Base-by-base conservation (phyloP, 192 early-diverging fungal genomes). In the Umbelopsis vinacea region DNA sequence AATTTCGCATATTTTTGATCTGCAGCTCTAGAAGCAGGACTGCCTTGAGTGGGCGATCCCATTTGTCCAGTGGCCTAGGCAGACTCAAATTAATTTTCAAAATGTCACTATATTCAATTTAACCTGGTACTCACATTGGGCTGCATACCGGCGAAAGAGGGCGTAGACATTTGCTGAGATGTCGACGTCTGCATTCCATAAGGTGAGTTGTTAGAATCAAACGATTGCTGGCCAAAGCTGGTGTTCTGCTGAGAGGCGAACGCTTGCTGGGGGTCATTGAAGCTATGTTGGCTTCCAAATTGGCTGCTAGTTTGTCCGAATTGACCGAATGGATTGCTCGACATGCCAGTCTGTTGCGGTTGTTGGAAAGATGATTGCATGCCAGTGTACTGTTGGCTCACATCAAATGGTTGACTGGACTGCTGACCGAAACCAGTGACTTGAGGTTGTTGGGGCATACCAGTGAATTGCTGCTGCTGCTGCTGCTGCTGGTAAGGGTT, bases 1-100 rank as follows among this genome's bases (percentile, higher is more conserved):
- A 78, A 37, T 55, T 78, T 78, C 1, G 76, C 76, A 67, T 71
- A 78, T 38, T 69, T 68, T 7, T 55, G 23, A 23, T 78, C 76
- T 19, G 26, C 67, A 19, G 50, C 35, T 14, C 35, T 14, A 8
- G 67, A n/a, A 17, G 26, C 19, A 23, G 50, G 52, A 14, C 47
- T 46, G 14, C 23, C 19, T n/a, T n/a, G n/a, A 10, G 37, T 38
- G 3, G 46, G 21, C n/a, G 40, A 17, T 35, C 22, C 35, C 24
- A 45, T 46, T 67, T 52, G 57, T 6, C 57, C 57, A 63, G 57
- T 38, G 12, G 23, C 23, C 53, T 54, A 26, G 7, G 9, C 22
- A 7, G 12, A 29, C 29, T 29, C 29, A 29, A 29, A 3, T 29
- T 29, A 29, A 29, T 29, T n/a, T n/a, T n/a, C 22, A 54, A 54